These are phyloP conservation scores for Vigna trinervia DNA, from an alignment of 306 rosid genomes.

Conservation along the genomic window DNA sequence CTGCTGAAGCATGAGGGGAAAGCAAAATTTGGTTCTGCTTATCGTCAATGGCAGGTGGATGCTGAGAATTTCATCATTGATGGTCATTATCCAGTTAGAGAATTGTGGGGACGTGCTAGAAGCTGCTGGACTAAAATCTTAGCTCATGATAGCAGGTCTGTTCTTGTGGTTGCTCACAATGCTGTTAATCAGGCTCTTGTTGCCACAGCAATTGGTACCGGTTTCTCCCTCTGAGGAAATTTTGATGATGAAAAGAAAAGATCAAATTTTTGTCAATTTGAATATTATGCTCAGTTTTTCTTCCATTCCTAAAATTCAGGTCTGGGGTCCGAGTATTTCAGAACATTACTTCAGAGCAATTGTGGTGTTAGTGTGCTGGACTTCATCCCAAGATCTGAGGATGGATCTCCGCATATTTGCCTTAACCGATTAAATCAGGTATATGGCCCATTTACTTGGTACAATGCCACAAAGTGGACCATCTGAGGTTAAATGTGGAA, in stretches of 20 bases:
- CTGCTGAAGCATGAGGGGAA: conserved; percentile 88
- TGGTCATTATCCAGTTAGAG: conserved; percentile 94
- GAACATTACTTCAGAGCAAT: conserved; percentile 90
- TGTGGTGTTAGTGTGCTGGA: conserved; percentile 95
- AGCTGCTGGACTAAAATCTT: conserved; percentile 79
- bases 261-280: conserved; percentile 29
- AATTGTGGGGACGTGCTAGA: conserved; percentile 89
- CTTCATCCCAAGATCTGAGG: conserved; percentile 76
- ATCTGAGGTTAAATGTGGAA: conserved; percentile 21
- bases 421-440: conserved; percentile 96
- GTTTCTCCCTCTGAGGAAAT: conserved; percentile 43
- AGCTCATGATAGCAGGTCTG: conserved; percentile 79
- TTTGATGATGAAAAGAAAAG: conserved; percentile 18
- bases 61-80: conserved; percentile 80
- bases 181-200: conserved; percentile 99
- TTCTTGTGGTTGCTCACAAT: conserved; percentile 97
- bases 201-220: conserved; percentile 88
- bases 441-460: conserved; percentile 23
- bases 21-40: conserved; percentile 76
- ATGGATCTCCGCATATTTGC: conserved; percentile 75
- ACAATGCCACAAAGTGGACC: not conserved
- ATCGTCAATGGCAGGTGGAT: conserved; percentile 85
- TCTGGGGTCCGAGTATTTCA: conserved; percentile 80
- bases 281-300: conserved; percentile 1
- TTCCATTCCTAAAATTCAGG: conserved; percentile 55